phyloP scores from a whole-genome alignment of 2,329 filamentous ascomycete species.

The Fusarium virguliforme region DNA sequence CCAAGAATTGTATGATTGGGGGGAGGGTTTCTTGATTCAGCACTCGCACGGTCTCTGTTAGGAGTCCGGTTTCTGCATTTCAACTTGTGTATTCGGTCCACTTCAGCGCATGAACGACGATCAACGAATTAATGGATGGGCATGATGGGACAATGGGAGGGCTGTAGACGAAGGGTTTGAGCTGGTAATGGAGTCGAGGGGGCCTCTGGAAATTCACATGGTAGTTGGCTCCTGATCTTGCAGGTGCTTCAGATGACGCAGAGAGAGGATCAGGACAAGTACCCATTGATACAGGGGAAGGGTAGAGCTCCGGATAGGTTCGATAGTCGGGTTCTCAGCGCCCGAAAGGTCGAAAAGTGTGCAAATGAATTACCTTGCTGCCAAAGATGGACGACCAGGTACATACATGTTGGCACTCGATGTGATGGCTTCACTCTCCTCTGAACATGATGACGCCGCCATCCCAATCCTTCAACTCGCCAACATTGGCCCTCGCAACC shows the following conservation, averaged over 20 bases:
- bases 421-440: constrained; percentile 45
- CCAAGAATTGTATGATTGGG: constrained; percentile 8
- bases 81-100: constrained; percentile 9
- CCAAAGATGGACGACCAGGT: background rate
- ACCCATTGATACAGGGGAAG: constrained; percentile 19
- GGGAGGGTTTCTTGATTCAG: background rate
- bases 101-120: constrained; percentile 19
- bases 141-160: constrained; percentile 17
- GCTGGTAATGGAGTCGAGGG: constrained; percentile 22
- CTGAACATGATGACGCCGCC: constrained; percentile 59
- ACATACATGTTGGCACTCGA: background rate
- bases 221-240: constrained; percentile 22
- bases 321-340: constrained; percentile 5
- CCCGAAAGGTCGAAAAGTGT: constrained; percentile 13
- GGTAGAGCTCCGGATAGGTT: constrained; percentile 7
- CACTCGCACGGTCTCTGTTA: constrained; percentile 13
- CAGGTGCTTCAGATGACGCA: constrained; percentile 23
- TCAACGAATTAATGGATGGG: constrained; percentile 29
- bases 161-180: constrained; percentile 14
- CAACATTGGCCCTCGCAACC: constrained; percentile 57
- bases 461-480: constrained; percentile 56
- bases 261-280: constrained; percentile 29
- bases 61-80: constrained; percentile 20
- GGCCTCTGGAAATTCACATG: constrained; percentile 16
- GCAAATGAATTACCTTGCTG: constrained; percentile 13